Conservation (phyloP, 345 rosid species). For the Adansonia digitata region DNA sequence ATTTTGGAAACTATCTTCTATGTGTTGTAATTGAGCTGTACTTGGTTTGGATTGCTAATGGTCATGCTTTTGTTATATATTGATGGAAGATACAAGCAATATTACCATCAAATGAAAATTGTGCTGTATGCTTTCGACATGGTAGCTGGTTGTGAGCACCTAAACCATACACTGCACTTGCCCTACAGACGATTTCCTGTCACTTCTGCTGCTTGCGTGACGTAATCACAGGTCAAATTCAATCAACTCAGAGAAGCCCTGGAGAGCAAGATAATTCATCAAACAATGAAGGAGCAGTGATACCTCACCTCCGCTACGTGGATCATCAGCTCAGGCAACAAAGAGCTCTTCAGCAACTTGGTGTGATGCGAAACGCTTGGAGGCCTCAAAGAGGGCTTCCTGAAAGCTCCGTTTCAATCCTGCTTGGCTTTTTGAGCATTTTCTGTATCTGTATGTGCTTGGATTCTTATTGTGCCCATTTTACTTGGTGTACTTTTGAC, state of each 20-base stretch:
- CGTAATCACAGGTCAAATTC: conserved; percentile 62
- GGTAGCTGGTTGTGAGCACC: conserved; percentile 74
- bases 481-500: too few species aligned
- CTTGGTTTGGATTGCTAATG: conserved; percentile 1
- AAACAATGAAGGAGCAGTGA: conserved; percentile 48
- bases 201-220: conserved; percentile 84
- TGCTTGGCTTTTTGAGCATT: conserved; percentile 99
- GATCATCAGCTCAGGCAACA: conserved; percentile 90
- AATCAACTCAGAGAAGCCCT: conserved; percentile 48
- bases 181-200: conserved; percentile 82
- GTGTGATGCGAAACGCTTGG: conserved; percentile 90
- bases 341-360: conserved; percentile 85
- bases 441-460: conserved; percentile 74
- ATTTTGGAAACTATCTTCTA: neutral
- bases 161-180: conserved; percentile 82
- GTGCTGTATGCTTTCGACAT: conserved; percentile 71
- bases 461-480: neutral
- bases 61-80: conserved; percentile 40
- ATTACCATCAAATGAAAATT: conserved; percentile 78
- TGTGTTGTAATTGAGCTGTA: neutral
- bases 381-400: conserved; percentile 98
- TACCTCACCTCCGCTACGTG: conserved; percentile 71
- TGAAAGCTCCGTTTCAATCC: conserved; percentile 85
- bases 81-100: conserved; percentile 78
- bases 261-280: conserved; percentile 69